phyloP scores from a whole-genome alignment of 768 basidiomycete species.

The Megacollybia marginata region DNA sequence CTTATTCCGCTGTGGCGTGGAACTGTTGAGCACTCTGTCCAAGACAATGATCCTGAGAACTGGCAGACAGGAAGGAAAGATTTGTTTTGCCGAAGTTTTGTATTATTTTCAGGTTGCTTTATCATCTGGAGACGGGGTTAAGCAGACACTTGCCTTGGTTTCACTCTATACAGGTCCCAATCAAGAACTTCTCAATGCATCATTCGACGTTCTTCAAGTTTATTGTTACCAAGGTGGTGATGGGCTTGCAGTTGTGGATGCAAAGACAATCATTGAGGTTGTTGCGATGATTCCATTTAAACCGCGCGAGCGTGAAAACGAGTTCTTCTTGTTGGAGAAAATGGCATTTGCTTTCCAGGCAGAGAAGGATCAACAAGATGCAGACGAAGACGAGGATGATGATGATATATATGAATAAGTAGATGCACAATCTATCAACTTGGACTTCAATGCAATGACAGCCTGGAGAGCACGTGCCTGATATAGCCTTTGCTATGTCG shows the following conservation, averaged over 20 bases:
- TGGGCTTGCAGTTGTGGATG: neutral
- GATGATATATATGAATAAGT: neutral
- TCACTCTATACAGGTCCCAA: neutral
- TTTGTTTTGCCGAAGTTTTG: too few species aligned
- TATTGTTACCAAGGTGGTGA: neutral
- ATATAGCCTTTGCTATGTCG: too few species aligned
- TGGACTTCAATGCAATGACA: too few species aligned
- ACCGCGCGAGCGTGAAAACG: neutral
- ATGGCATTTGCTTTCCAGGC: neutral
- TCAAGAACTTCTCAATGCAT: neutral
- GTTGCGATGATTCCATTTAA: neutral
- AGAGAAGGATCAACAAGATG: neutral
- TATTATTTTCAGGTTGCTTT: too few species aligned
- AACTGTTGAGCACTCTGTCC: too few species aligned
- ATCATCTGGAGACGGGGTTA: neutral
- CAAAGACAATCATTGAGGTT: neutral
- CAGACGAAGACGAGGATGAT: neutral
- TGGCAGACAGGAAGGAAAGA: too few species aligned
- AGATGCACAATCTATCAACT: too few species aligned
- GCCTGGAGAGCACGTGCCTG: too few species aligned
- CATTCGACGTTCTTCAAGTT: neutral
- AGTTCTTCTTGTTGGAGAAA: neutral
- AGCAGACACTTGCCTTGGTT: neutral
- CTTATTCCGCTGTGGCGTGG: too few species aligned
- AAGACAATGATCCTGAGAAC: too few species aligned